Percentiles rank a stretch among this genome's conserved stretches.
Conservation (phyloP, 2,329 filamentous ascomycete genomes). For the Pseudodiploospora longispora region DNA sequence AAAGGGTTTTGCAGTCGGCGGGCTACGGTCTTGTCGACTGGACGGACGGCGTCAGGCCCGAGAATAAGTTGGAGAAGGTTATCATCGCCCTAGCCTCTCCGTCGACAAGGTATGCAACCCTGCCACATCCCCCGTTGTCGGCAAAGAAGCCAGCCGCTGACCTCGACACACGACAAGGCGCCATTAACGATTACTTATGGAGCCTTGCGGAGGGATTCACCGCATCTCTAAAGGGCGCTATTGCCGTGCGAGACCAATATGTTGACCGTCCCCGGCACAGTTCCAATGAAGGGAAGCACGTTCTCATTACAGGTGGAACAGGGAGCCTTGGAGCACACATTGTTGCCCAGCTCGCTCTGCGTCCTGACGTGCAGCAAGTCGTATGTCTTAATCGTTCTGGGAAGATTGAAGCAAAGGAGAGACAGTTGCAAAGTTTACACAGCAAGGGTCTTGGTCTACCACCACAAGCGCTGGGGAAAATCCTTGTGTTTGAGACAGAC, state of each 20-base stretch:
- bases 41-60: conserved; percentile 10
- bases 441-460: conserved; percentile 3
- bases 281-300: neutral
- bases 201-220: neutral
- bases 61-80: conserved; percentile 8
- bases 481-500: neutral
- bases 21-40: conserved; percentile 14
- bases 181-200: neutral
- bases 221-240: neutral
- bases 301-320: conserved; percentile 31
- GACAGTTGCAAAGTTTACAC: conserved; percentile 4
- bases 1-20: conserved; percentile 5
- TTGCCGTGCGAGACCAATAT: neutral
- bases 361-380: conserved; percentile 18
- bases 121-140: neutral
- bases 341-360: conserved; percentile 19
- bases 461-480: neutral
- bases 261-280: no score
- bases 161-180: neutral
- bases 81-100: conserved; percentile 5
- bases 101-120: neutral
- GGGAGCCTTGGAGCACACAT: conserved; percentile 32
- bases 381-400: conserved; percentile 38
- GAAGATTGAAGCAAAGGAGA: neutral
- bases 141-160: neutral